Percentiles rank a stretch among this genome's conserved stretches.
Evolutionary conservation across 108 stramenopile species (phyloP).

Genomic region (Nitzschia sp.): DNA sequence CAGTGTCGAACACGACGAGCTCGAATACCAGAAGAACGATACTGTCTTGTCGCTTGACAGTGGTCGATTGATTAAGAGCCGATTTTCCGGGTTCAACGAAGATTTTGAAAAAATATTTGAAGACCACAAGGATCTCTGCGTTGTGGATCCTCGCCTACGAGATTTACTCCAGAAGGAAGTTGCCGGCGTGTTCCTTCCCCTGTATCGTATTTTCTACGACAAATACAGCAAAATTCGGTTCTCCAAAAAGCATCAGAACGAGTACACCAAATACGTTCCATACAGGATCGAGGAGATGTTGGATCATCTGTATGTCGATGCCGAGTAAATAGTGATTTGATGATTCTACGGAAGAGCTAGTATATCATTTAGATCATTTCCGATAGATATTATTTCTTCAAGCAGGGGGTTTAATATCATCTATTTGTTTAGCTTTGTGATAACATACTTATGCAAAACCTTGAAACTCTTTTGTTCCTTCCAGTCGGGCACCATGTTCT

Average conservation of each 20-base stretch:
- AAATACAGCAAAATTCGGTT: constrained; percentile 80
- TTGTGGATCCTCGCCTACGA: constrained; percentile 69
- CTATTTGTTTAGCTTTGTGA: no score
- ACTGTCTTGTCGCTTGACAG: constrained; percentile 74
- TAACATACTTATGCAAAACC: no score
- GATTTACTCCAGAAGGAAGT: constrained; percentile 67
- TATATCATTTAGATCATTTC: no score
- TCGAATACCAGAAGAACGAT: constrained; percentile 71
- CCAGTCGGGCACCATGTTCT: no score
- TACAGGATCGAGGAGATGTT: constrained; percentile 60
- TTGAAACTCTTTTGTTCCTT: no score
- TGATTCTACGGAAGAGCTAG: no score
- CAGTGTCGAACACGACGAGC: constrained; percentile 63
- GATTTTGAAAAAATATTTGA: constrained; percentile 76
- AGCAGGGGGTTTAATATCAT: no score
- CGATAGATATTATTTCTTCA: no score
- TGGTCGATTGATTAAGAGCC: constrained; percentile 80
- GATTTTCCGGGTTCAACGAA: constrained; percentile 85
- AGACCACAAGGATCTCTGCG: constrained; percentile 60
- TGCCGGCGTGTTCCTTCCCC: constrained; percentile 56
- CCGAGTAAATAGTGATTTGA: constrained; percentile 22
- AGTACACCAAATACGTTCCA: constrained; percentile 81
- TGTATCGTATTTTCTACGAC: constrained; percentile 74
- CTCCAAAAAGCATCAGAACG: constrained; percentile 85
- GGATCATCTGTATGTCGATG: constrained; percentile 39